A percentile compares a stretch with the other conserved stretches of the same genome.
These are phyloP conservation scores for Saccharum hybrid DNA, from an alignment of 202 grass and related monocot genomes.

Conservation along the genomic window DNA sequence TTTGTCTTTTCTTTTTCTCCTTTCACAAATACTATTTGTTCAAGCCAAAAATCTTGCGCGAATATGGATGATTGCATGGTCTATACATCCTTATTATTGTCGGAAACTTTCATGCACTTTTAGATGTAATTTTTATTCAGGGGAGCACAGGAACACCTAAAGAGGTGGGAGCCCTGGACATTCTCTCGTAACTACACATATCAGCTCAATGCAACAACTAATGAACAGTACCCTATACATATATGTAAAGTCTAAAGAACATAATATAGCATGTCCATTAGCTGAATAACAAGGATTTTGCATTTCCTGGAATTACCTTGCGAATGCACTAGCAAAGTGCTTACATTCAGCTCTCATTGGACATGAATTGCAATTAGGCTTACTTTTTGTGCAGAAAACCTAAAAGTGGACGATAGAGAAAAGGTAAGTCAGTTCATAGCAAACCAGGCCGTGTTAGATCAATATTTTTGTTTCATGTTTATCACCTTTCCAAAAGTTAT, in stretches of 20 bases:
- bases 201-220: constrained; percentile 7
- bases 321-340: constrained; percentile 80
- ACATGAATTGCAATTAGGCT: constrained; percentile 79
- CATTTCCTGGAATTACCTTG: constrained; percentile 57
- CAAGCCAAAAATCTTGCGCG: neutral
- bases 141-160: neutral
- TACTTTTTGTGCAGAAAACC: constrained; percentile 80
- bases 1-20: constrained; percentile 2
- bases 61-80: neutral
- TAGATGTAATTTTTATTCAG: neutral
- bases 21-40: neutral
- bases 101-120: neutral
- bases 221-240: constrained; percentile 1
- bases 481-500: constrained; percentile 89
- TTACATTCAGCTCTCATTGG: constrained; percentile 82
- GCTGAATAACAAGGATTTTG: constrained; percentile 24
- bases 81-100: neutral
- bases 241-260: neutral
- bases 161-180: neutral
- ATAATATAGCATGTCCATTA: neutral
- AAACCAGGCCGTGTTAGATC: constrained; percentile 8
- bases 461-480: constrained; percentile 18
- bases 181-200: neutral
- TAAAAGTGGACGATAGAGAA: constrained; percentile 29
- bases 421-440: constrained; percentile 21